Conservation (phyloP, 1,139 yeast species). For the Casaregolazyma suthepensis region DNA sequence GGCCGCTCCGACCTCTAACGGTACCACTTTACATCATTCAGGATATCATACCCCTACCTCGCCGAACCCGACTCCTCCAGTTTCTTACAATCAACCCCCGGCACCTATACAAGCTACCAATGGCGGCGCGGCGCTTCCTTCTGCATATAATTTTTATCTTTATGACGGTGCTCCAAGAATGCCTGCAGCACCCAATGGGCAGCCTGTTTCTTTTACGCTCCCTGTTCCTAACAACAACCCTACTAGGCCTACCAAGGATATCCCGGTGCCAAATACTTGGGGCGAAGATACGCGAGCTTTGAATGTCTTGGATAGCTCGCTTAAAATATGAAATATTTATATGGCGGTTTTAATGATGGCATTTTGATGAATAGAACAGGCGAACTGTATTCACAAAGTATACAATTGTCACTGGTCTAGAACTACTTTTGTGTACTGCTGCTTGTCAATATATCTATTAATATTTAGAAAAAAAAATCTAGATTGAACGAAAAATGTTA, state of each 20-base stretch:
- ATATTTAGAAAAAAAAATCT: background rate
- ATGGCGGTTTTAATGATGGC: background rate
- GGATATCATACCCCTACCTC: slow-evolving; percentile 7
- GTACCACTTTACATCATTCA: slow-evolving; percentile 3
- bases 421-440: background rate
- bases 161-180: background rate
- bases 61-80: slow-evolving; percentile 3
- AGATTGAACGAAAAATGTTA: background rate
- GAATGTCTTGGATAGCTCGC: slow-evolving; percentile 27
- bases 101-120: slow-evolving; percentile 3
- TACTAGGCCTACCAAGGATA: slow-evolving; percentile 21
- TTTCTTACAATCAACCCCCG: background rate
- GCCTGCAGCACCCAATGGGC: slow-evolving; percentile 4
- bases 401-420: background rate
- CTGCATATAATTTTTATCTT: slow-evolving; percentile 5
- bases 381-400: background rate
- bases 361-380: background rate
- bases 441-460: background rate
- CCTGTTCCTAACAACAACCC: slow-evolving; percentile 4
- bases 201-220: slow-evolving; percentile 7
- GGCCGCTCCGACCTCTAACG: background rate
- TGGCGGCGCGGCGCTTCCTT: slow-evolving; percentile 8
- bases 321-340: slow-evolving; percentile 13
- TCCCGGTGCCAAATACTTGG: slow-evolving; percentile 26
- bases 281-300: slow-evolving; percentile 31